These are phyloP conservation scores for Botryotinia narcissicola DNA, from an alignment of 2,329 filamentous ascomycete genomes.

Conservation along the genomic window DNA sequence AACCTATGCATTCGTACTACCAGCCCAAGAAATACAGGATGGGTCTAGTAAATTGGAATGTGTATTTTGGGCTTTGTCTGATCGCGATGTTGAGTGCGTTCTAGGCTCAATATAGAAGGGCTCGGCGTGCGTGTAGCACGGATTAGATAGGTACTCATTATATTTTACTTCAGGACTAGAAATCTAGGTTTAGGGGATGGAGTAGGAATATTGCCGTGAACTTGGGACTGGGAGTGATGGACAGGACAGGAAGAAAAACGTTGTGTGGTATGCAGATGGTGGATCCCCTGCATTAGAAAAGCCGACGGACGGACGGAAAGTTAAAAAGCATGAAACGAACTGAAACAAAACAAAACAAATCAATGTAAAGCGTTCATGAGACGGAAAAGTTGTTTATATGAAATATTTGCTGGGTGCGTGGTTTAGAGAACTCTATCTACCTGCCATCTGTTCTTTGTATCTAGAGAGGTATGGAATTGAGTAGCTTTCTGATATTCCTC, in stretches of 20 bases:
- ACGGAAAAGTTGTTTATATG: neutral
- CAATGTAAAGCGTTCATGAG: neutral
- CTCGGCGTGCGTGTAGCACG: neutral
- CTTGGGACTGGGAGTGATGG: neutral
- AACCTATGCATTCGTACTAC: neutral
- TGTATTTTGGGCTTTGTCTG: neutral
- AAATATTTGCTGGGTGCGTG: neutral
- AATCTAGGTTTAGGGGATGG: neutral
- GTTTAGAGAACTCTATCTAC: neutral
- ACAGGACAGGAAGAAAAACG: neutral
- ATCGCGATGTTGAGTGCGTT: neutral
- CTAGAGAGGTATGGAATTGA: neutral
- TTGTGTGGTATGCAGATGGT: neutral
- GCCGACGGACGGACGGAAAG: neutral
- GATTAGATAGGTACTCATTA: neutral
- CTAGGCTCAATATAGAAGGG: neutral
- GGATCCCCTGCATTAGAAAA: neutral
- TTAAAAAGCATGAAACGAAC: neutral
- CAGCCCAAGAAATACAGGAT: neutral
- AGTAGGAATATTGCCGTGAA: neutral
- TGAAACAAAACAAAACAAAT: neutral
- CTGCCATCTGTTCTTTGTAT: neutral
- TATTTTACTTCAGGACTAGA: neutral
- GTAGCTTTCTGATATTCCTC: neutral
- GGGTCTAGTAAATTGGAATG: neutral